Conservation (phyloP, 495 filamentous ascomycete genomes). For the Talaromyces liani region DNA sequence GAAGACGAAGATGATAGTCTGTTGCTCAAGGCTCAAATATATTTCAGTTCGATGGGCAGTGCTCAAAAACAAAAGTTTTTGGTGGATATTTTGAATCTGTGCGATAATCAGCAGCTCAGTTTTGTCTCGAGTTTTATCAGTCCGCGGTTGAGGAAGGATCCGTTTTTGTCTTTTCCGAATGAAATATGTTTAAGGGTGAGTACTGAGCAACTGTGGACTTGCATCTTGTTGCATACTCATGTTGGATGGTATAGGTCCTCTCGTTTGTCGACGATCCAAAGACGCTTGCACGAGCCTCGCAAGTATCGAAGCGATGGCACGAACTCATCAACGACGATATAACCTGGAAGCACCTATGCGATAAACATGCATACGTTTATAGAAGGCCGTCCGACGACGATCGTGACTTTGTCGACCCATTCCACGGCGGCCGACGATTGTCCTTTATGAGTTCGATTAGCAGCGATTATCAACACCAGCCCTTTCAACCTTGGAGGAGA, state of each 20-base stretch:
- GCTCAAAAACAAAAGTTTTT: conserved; percentile 57
- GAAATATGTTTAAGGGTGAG: conserved; percentile 83
- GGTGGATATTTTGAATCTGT: conserved; percentile 79
- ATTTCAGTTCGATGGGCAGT: conserved; percentile 48
- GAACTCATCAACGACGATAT: conserved; percentile 91
- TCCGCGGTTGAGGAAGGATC: conserved; percentile 90
- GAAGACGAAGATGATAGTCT: conserved; percentile 43
- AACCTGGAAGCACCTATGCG: conserved; percentile 94
- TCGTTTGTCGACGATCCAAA: conserved; percentile 93
- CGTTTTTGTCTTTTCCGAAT: conserved; percentile 80
- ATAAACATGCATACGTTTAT: conserved; percentile 74
- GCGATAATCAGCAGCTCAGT: conserved; percentile 87
- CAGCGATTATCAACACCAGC: neutral
- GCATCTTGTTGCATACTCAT: conserved; percentile 3
- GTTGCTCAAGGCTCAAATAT: conserved; percentile 44
- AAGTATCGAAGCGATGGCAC: conserved; percentile 89
- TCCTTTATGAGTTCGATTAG: neutral
- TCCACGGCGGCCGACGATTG: conserved; percentile 12
- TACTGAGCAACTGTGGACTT: neutral
- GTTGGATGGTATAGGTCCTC: conserved; percentile 52
- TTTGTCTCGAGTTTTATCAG: conserved; percentile 92
- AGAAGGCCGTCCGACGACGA: conserved; percentile 47
- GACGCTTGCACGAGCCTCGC: conserved; percentile 83
- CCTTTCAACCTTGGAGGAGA: neutral
- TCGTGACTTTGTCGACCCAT: conserved; percentile 29